These are phyloP conservation scores for Westerdykella ornata DNA, from an alignment of 2,329 filamentous ascomycete species.

Conservation along the genomic window DNA sequence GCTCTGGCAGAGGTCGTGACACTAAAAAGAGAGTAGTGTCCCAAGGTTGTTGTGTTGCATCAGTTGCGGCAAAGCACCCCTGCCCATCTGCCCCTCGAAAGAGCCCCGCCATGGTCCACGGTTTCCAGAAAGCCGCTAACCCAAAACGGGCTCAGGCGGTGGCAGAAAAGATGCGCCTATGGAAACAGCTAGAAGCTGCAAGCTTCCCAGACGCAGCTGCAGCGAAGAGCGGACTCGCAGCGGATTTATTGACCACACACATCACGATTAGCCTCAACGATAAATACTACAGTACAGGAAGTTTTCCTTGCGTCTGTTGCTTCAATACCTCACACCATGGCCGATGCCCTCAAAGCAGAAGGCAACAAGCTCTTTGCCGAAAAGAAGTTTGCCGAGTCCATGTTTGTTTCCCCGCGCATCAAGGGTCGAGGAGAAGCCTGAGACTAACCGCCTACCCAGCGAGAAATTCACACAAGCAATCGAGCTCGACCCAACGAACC, in stretches of 20 bases:
- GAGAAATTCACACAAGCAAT: slow-evolving; percentile 95
- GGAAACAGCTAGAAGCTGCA: slow-evolving; percentile 34
- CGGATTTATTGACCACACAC: slow-evolving; percentile 28
- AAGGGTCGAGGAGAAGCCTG: slow-evolving; percentile 3
- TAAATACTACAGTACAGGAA: slow-evolving; percentile 8
- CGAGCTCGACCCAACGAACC: slow-evolving; percentile 76
- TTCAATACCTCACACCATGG: slow-evolving; percentile 44
- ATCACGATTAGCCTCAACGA: no score
- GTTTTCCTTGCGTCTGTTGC: background rate
- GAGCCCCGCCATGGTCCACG: no score
- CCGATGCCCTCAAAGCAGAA: slow-evolving; percentile 84
- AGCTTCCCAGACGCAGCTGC: background rate
- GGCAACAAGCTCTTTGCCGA: slow-evolving; percentile 98
- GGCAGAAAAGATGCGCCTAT: slow-evolving; percentile 20
- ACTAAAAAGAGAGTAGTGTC: no score
- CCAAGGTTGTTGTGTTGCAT: no score
- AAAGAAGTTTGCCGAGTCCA: slow-evolving; percentile 92
- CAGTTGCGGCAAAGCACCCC: no score
- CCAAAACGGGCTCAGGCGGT: background rate
- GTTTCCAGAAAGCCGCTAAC: no score
- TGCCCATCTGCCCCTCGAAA: no score
- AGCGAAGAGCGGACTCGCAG: slow-evolving; percentile 14
- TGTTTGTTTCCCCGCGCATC: slow-evolving; percentile 57
- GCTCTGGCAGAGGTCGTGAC: no score
- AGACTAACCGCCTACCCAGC: slow-evolving; percentile 44